A percentile compares a stretch with the other conserved stretches of the same genome.
phyloP scores from a whole-genome alignment of 768 basidiomycete genomes.

The Leccinum longicurvipes region DNA sequence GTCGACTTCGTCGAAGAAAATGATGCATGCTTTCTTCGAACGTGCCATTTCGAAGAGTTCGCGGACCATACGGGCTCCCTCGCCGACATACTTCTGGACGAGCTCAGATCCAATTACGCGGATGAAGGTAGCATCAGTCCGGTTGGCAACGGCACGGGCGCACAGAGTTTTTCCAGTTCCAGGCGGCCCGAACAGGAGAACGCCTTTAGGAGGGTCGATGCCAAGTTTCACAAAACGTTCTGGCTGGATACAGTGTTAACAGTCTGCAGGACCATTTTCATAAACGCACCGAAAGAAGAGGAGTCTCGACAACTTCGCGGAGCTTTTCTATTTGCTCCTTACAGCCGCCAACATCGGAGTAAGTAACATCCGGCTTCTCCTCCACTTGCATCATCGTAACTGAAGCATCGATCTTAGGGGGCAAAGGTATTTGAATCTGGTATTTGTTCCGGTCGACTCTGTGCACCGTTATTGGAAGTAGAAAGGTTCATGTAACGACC shows the following conservation, averaged over 20 bases:
- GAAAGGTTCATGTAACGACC: not conserved
- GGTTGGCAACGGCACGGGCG: constrained; percentile 96
- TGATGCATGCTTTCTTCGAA: constrained; percentile 98
- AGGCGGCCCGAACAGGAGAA: constrained; percentile 91
- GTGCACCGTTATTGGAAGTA: constrained; percentile 6
- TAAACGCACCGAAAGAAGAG: constrained; percentile 78
- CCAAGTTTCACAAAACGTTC: constrained; percentile 97
- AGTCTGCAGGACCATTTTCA: not conserved
- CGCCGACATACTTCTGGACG: constrained; percentile 99
- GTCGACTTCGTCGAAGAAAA: constrained; percentile 99
- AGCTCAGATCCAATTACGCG: constrained; percentile 98
- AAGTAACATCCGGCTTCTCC: constrained; percentile 97
- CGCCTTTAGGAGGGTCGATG: constrained; percentile 98
- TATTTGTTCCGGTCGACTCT: constrained; percentile 97
- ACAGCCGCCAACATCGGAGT: constrained; percentile 96
- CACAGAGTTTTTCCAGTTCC: constrained; percentile 99
- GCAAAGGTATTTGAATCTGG: constrained; percentile 97
- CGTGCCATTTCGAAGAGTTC: constrained; percentile 99
- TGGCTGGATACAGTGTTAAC: constrained; percentile 57
- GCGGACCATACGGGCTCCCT: constrained; percentile 97
- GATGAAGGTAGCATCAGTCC: constrained; percentile 98
- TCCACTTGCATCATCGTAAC: constrained; percentile 99
- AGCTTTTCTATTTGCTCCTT: constrained; percentile 99
- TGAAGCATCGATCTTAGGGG: constrained; percentile 98
- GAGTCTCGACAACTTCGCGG: constrained; percentile 96